phyloP scores from a whole-genome alignment of 345 rosid genomes.

The Populus davidiana region DNA sequence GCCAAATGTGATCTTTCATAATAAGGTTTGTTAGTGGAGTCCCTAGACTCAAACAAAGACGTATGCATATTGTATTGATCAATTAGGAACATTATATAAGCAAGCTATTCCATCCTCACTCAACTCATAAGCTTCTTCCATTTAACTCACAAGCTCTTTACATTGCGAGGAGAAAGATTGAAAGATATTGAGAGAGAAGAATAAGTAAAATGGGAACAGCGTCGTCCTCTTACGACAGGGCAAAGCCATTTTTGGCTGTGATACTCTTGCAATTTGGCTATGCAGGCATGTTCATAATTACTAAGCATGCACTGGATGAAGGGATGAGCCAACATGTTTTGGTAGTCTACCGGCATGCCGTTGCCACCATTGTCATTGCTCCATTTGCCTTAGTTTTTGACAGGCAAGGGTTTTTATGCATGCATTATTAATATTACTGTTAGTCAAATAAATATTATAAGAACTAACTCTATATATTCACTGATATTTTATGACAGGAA shows the following conservation, averaged over 20 bases:
- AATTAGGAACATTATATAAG: constrained; percentile 1
- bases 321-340: constrained; percentile 71
- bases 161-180: background rate
- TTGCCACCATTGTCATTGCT: constrained; percentile 57
- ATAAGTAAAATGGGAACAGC: background rate
- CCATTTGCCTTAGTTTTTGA: constrained; percentile 75
- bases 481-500: constrained; percentile 40
- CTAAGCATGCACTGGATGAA: constrained; percentile 48
- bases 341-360: constrained; percentile 61
- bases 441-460: background rate
- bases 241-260: constrained; percentile 53
- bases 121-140: background rate
- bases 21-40: constrained; percentile 28
- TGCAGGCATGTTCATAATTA: constrained; percentile 50
- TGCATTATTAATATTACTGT: background rate
- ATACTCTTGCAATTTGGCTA: constrained; percentile 55
- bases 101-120: background rate
- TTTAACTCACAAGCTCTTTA: background rate
- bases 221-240: background rate
- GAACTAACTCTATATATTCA: background rate
- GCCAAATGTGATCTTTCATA: background rate
- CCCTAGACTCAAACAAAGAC: constrained; percentile 23
- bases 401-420: constrained; percentile 32
- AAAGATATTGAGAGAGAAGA: background rate
- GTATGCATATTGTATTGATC: constrained; percentile 7